Conservation (phyloP, 208 protist genomes). For the Porcisia deanei region DNA sequence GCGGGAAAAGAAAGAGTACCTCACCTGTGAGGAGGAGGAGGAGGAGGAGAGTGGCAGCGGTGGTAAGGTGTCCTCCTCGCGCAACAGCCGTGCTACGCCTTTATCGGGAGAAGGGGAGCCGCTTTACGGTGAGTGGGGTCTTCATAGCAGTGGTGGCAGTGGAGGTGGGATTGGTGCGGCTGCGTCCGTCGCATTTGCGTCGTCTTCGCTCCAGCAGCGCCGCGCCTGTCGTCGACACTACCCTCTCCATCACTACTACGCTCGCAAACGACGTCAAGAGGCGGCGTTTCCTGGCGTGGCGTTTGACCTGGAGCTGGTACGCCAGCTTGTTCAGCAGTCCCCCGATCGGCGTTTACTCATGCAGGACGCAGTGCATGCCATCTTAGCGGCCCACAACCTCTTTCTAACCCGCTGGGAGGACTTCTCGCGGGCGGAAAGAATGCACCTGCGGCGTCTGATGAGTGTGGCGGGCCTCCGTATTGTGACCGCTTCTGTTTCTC, state of each 20-base stretch:
- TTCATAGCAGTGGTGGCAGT: neutral
- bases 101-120: neutral
- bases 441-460: conserved; percentile 40
- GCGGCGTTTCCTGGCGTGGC: conserved; percentile 29
- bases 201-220: conserved; percentile 7
- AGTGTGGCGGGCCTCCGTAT: conserved; percentile 49
- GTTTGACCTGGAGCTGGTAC: conserved; percentile 56
- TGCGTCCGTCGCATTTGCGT: neutral
- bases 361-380: conserved; percentile 67
- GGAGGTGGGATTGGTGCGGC: neutral
- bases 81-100: neutral
- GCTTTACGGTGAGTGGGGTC: conserved; percentile 4
- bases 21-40: neutral
- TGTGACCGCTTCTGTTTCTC: conserved; percentile 30
- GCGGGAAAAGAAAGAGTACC: conserved; percentile 29
- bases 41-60: neutral
- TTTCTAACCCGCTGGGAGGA: conserved; percentile 16
- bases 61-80: neutral
- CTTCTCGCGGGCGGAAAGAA: conserved; percentile 14
- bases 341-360: conserved; percentile 65
- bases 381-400: conserved; percentile 52
- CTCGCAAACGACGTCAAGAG: conserved; percentile 34
- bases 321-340: conserved; percentile 49
- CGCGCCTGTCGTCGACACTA: conserved; percentile 12
- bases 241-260: conserved; percentile 66